Base-by-base conservation (phyloP, 1,284 basidiomycete species). In the Ceratobasidium sp. region DNA sequence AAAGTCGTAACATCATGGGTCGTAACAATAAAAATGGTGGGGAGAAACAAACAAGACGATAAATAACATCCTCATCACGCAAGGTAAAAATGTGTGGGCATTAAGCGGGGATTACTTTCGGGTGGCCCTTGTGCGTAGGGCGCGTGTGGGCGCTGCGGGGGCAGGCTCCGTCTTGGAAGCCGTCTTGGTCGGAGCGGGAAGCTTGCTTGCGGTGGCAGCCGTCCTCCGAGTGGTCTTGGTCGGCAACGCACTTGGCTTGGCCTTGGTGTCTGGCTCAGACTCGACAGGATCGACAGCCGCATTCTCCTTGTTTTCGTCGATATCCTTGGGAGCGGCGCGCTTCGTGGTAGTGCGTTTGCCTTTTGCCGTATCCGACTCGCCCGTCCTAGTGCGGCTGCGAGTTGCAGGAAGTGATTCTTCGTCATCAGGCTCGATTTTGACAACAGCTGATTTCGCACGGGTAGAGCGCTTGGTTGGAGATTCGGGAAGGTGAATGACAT, bases 401-500 rank as follows among this genome's bases (percentile, higher is more conserved):
- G 64, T 67, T 15, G 50, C 50, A 6, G 50, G 64, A 4, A 50
- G n/a, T 15, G 31, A 12, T 27, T 67, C 64, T 6, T 67, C 64
- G 27, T 67, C 64, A 20, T 67, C 64, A 8, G 52, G 50, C 34
- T 67, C 64, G 15, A 20, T n/a, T 34, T 67, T 67, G 29, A 54
- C 52, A 20, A 31, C 22, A 22, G 64, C 15, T 6, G 20, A 12
- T 29, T 67, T 67, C 4, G 64, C 50, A 10, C 64, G 49, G 10
- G 64, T 67, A 1, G 64, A 67, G 20, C 64, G 64, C 20, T 67
- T 67, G 25, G 64, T 67, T n/a, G 64, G 64, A 3, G 64, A 67
- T 42, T 67, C 64, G 27, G 64, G 64, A 17, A 67, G 20, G 13
- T 35, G 22, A 52, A 67, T 67, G 40, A 55, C 40, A 17, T 67